Percentiles rank a stretch among this genome's conserved stretches.
These are phyloP conservation scores for Rosa multiflora DNA, from an alignment of 306 rosid genomes.

Conservation along the genomic window DNA sequence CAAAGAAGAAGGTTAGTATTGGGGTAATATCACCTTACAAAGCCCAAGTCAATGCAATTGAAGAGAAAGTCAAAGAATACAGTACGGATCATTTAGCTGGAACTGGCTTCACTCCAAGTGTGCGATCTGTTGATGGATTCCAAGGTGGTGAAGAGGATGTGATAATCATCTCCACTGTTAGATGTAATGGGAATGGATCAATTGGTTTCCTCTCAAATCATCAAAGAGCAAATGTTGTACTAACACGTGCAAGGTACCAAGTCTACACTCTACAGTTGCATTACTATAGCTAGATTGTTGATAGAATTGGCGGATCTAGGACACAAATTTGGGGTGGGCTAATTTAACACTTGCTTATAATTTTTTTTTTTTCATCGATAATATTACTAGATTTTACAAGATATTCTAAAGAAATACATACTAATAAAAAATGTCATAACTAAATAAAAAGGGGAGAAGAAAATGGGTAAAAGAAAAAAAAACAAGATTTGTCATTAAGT, in stretches of 20 bases:
- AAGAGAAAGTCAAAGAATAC: conserved; percentile 35
- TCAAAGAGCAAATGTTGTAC: conserved; percentile 53
- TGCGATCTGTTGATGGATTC: conserved; percentile 61
- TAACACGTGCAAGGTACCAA: conserved; percentile 58
- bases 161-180: conserved; percentile 40
- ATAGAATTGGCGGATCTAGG: not conserved
- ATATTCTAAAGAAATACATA: too few species aligned
- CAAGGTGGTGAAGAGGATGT: conserved; percentile 74
- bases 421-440: too few species aligned
- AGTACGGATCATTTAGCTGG: not conserved
- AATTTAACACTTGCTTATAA: too few species aligned
- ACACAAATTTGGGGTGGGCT: too few species aligned
- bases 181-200: conserved; percentile 33
- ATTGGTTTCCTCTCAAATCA: conserved; percentile 51
- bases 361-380: too few species aligned
- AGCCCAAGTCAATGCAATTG: conserved; percentile 50
- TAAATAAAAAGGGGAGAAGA: too few species aligned
- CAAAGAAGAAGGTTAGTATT: conserved; percentile 44
- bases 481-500: too few species aligned
- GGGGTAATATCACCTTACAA: conserved; percentile 65
- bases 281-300: not conserved
- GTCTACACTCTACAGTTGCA: not conserved
- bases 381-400: too few species aligned
- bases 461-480: too few species aligned
- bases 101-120: conserved; percentile 35